Base-by-base conservation (phyloP, 495 filamentous ascomycete genomes). In the Penicillium steckii region DNA sequence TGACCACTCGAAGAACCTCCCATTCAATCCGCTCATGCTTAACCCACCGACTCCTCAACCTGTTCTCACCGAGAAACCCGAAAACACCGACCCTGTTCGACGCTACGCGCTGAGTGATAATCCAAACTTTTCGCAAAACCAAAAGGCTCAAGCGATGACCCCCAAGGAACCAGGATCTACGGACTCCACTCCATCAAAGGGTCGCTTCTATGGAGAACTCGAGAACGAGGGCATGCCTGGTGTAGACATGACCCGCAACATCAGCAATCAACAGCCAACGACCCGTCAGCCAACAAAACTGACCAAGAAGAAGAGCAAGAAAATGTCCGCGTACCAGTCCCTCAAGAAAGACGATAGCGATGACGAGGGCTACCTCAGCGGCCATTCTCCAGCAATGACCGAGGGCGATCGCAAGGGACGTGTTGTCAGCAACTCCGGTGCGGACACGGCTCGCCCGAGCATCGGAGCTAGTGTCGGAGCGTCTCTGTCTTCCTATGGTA, bases 31-130 rank as follows among this genome's bases (percentile, higher is more conserved):
- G 0, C 58, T 82, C 18, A 70, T 70, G 53, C 68, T 80, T 55
- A 80, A 81, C 47, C 79, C 80, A 12, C 79, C 80, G 12, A 79
- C 78, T 0, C 78, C 79, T 1, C 75, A 72, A 24, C 72, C 73
- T 10, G 48, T 56, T 32, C 41, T 60, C 7, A 50, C 44, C 3
- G 50, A 66, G 4, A 56, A 40, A 24, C 44, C 57, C 9, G 64
- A 65, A 47, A 44, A 66, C 17, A 53, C 65, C 7, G 60, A 62
- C 23, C 56, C 63, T 5, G 45, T 56, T 1, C 50, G 61, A 25
- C 70, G 66, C 60, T 56, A 56, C 48, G 68, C 58, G 0, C 55
- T 78, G 21, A 55, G 57, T 7, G 70, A 75, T 19, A 71, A 69
- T 19, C 67, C 65, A 9, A 73, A 71, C 40, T 37, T 70, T 13